These are phyloP conservation scores for Penicillium verrucosum DNA, from an alignment of 2,329 filamentous ascomycete species.

Conservation along the genomic window DNA sequence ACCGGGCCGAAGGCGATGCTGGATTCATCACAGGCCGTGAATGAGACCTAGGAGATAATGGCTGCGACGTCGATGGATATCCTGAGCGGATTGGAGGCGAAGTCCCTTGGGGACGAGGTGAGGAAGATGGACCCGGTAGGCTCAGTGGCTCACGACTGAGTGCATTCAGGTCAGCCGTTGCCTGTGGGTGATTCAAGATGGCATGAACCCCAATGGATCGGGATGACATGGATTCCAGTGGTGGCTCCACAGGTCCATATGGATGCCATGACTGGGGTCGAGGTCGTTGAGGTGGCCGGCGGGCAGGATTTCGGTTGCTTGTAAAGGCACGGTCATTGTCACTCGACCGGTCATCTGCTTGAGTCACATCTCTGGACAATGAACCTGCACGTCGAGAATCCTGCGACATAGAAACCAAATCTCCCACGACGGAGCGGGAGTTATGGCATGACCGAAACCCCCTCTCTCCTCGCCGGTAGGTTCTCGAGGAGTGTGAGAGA, in stretches of 20 bases:
- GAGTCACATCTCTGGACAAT: constrained; percentile 29
- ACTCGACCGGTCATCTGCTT: constrained; percentile 20
- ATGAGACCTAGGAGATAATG: constrained; percentile 33
- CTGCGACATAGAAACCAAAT: constrained; percentile 41
- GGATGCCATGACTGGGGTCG: constrained; percentile 38
- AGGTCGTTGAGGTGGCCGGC: constrained; percentile 27
- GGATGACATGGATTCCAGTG: constrained; percentile 27
- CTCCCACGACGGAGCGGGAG: constrained; percentile 27
- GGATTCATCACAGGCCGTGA: constrained; percentile 35
- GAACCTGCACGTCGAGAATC: constrained; percentile 29
- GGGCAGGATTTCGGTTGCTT: constrained; percentile 16
- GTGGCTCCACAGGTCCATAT: constrained; percentile 36
- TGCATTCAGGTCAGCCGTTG: constrained; percentile 14
- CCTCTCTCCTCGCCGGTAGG: constrained; percentile 38
- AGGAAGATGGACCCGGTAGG: constrained; percentile 20
- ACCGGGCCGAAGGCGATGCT: constrained; percentile 37
- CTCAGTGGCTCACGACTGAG: constrained; percentile 23
- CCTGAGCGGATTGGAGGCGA: constrained; percentile 29
- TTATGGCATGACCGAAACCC: constrained; percentile 39
- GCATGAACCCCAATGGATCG: constrained; percentile 42
- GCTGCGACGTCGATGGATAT: constrained; percentile 27
- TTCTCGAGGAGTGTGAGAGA: constrained; percentile 38
- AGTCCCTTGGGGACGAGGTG: constrained; percentile 29
- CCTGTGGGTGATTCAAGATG: constrained; percentile 40
- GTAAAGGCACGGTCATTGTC: constrained; percentile 23